Evolutionary conservation across 352 stramenopile species (phyloP).

Genomic region (Phytophthora aleatoria): DNA sequence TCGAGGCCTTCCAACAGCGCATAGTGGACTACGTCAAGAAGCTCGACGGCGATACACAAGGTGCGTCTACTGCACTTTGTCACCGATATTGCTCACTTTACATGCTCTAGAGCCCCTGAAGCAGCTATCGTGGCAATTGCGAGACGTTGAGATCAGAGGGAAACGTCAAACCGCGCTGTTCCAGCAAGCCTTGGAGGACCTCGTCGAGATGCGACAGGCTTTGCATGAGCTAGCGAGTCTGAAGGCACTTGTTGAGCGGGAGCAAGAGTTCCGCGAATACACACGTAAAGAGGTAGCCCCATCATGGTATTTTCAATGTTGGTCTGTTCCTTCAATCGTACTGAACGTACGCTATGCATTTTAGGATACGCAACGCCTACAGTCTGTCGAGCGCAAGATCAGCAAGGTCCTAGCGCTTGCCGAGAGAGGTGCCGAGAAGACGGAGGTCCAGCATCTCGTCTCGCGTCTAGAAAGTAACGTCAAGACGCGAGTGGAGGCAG

Average conservation of each 20-base stretch:
- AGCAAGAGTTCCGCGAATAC: conserved; percentile 38
- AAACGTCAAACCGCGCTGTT: conserved; percentile 52
- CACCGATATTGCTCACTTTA: background rate
- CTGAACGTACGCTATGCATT: background rate
- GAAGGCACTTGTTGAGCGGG: conserved; percentile 30
- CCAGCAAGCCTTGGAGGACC: conserved; percentile 44
- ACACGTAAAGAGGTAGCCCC: conserved; percentile 36
- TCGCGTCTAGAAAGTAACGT: conserved; percentile 49
- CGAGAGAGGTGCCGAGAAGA: conserved; percentile 40
- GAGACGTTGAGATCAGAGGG: conserved; percentile 43
- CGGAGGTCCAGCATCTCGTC: conserved; percentile 45
- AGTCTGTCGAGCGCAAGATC: conserved; percentile 44
- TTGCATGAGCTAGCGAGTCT: conserved; percentile 43
- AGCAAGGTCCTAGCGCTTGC: conserved; percentile 41
- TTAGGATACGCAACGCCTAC: conserved; percentile 36
- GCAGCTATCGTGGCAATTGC: conserved; percentile 40
- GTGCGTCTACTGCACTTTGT: conserved; percentile 19
- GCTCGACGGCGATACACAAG: conserved; percentile 47
- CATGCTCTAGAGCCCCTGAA: conserved; percentile 41
- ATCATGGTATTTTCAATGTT: background rate
- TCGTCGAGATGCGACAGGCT: conserved; percentile 29
- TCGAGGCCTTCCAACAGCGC: conserved; percentile 56
- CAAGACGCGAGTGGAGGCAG: conserved; percentile 53
- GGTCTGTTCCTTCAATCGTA: background rate
- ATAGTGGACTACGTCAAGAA: conserved; percentile 56